Base-by-base conservation (phyloP, 768 basidiomycete species). In the Mycena olivaceomarginata region DNA sequence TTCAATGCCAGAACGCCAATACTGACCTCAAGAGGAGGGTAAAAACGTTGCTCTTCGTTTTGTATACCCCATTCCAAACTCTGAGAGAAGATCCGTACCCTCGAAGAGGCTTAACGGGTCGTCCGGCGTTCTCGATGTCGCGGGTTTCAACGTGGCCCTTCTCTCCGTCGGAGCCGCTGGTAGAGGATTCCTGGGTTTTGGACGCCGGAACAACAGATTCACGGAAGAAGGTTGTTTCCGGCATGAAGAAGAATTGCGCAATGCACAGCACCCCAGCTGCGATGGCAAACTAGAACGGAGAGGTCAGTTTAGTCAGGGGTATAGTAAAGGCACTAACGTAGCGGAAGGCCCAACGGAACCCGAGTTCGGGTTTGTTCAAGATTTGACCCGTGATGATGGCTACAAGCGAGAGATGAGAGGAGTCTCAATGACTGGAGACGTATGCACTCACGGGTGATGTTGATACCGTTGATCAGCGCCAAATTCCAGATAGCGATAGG, bases 331-430 rank as follows among this genome's bases (percentile, higher is more conserved):
- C 2, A 60, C 72, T 8, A 7, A 73, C 72, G 53, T 65, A 75
- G 31, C 74, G 74, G 74, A 70, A 75, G 10, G 74, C 74, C 74
- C 74, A 75, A 25, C 74, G 74, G 68, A 69, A 75, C 7, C 74
- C 74, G 15, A 75, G 41, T 8, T 18, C 46, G 25, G 40, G 51
- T 16, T 70, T 70, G 74, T 70, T 57, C 53, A 75, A 37, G 31
- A 75, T 70, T 59, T 75, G 74, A 9, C 74, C 74, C 2, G 74
- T 59, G 31, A 75, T 70, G 22, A 59, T 41, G 0, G 74, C 74
- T 75, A 37, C 1, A 20, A 48, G 25, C 4, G 37, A 3, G 8
- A 57, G 16, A 37, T 11, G 22, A 15, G 37, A 4, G 0, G 18
- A 20, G 9, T 0, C 18, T 22, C 18, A 45, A 45, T 11, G 9